phyloP scores from a whole-genome alignment of 2,329 filamentous ascomycete species.

The Colletotrichum godetiae region DNA sequence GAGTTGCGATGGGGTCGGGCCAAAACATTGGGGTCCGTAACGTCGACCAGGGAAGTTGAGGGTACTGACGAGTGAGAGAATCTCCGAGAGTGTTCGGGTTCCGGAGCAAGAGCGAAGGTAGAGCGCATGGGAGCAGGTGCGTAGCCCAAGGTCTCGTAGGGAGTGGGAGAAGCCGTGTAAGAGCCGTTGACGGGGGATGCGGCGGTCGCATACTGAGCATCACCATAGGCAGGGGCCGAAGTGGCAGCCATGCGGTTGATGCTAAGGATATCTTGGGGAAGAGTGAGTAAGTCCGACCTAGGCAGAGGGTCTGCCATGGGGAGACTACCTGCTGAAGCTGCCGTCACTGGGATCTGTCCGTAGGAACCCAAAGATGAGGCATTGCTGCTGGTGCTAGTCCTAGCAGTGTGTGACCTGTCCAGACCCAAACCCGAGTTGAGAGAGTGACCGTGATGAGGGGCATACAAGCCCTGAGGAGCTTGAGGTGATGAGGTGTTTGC shows the following conservation, averaged over 20 bases:
- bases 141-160: conserved; percentile 84
- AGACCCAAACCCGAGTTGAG: conserved; percentile 70
- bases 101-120: conserved; percentile 67
- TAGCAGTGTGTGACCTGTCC: conserved; percentile 61
- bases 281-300: conserved; percentile 75
- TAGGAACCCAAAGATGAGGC: conserved; percentile 76
- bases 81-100: conserved; percentile 70
- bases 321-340: conserved; percentile 78
- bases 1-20: conserved; percentile 65
- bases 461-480: conserved; percentile 68
- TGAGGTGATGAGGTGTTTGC: conserved; percentile 65
- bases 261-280: conserved; percentile 79
- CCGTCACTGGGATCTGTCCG: conserved; percentile 76
- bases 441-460: conserved; percentile 56
- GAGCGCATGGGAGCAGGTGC: conserved; percentile 72
- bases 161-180: conserved; percentile 75
- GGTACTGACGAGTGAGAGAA: conserved; percentile 87
- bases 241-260: conserved; percentile 72
- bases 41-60: conserved; percentile 62
- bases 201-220: conserved; percentile 74
- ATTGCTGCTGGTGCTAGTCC: conserved; percentile 69
- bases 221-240: conserved; percentile 75
- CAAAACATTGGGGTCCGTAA: conserved; percentile 50
- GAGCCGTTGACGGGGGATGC: conserved; percentile 74
- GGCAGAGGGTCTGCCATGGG: conserved; percentile 66